A percentile compares a stretch with the other conserved stretches of the same genome.
These are phyloP conservation scores for Penicillium samsonianum DNA, from an alignment of 495 filamentous ascomycete species.

Conservation along the genomic window DNA sequence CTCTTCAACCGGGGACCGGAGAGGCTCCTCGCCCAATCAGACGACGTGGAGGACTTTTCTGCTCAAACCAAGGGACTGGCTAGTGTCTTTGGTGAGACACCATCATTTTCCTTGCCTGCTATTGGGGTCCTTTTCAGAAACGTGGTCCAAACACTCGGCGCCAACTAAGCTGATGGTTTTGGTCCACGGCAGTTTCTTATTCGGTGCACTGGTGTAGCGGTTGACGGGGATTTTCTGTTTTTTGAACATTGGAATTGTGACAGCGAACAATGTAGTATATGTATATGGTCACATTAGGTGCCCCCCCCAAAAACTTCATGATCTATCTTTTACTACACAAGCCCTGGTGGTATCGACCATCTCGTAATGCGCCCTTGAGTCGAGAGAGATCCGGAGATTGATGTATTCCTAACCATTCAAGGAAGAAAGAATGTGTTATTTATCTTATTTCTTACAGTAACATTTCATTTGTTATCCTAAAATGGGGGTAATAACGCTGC, in stretches of 20 bases:
- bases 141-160: constrained; percentile 52
- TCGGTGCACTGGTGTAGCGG: constrained; percentile 16
- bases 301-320: not conserved
- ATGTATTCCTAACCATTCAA: not conserved
- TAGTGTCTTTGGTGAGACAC: constrained; percentile 70
- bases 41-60: constrained; percentile 49
- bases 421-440: not conserved
- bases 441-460: not conserved
- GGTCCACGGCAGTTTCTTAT: not conserved
- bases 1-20: constrained; percentile 47
- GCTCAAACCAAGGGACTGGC: constrained; percentile 67
- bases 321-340: not conserved
- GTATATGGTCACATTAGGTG: constrained; percentile 5
- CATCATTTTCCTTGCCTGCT: constrained; percentile 74
- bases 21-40: constrained; percentile 29
- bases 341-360: not conserved
- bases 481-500: not conserved
- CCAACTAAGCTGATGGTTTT: constrained; percentile 16
- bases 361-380: not conserved
- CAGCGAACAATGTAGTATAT: constrained; percentile 21
- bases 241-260: constrained; percentile 19
- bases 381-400: too few species aligned
- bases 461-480: not conserved
- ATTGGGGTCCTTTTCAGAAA: constrained; percentile 76
- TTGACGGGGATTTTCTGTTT: constrained; percentile 6